Conservation (phyloP, 2,329 filamentous ascomycete genomes). For the Tolypocladium pustulatum region DNA sequence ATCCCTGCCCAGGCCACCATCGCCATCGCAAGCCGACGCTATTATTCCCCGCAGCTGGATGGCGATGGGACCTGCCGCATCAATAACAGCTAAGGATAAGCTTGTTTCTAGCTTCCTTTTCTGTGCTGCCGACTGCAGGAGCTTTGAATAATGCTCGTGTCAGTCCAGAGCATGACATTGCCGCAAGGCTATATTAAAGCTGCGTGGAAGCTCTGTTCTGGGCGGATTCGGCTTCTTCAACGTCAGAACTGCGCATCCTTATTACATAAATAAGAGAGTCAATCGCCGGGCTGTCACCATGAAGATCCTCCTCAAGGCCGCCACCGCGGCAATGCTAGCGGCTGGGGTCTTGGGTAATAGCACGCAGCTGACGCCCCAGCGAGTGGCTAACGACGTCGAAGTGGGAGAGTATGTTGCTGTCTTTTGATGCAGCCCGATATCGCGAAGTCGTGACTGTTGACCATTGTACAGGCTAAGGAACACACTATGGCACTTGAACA, state of each 20-base stretch:
- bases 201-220: neutral
- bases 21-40: neutral
- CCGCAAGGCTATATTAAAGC: neutral
- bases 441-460: neutral
- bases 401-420: constrained; percentile 21
- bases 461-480: constrained; percentile 32
- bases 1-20: neutral
- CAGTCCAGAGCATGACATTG: neutral
- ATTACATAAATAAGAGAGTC: neutral
- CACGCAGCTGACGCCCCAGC: constrained; percentile 25
- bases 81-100: neutral
- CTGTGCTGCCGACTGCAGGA: neutral
- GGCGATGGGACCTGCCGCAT: neutral
- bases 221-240: neutral
- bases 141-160: neutral
- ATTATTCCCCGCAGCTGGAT: neutral
- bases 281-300: neutral
- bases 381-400: constrained; percentile 27
- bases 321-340: neutral
- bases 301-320: neutral
- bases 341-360: neutral
- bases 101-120: neutral
- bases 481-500: constrained; percentile 42
- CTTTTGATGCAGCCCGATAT: neutral
- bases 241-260: neutral